These are phyloP conservation scores for Hypoxylon fuscum DNA, from an alignment of 495 filamentous ascomycete species.

Conservation along the genomic window DNA sequence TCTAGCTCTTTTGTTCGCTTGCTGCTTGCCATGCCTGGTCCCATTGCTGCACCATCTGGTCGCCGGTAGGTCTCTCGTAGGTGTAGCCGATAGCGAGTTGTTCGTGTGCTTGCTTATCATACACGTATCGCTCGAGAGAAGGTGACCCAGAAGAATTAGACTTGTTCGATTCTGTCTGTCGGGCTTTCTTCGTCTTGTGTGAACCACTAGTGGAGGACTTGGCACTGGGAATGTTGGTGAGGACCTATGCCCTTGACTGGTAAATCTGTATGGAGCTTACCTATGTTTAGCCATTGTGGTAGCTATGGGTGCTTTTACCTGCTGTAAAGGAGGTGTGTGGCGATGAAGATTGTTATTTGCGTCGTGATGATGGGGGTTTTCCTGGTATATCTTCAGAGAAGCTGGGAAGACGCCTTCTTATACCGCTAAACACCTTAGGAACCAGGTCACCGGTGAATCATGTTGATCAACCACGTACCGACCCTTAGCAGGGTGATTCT, in stretches of 20 bases:
- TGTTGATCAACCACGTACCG: neutral
- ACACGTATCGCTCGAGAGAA: neutral
- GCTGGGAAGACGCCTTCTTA: neutral
- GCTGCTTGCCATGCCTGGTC: slow-evolving; percentile 13
- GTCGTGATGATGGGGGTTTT: neutral
- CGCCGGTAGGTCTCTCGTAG: neutral
- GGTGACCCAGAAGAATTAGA: neutral
- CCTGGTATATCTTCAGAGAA: neutral
- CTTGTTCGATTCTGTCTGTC: neutral
- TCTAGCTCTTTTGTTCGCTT: slow-evolving; percentile 3
- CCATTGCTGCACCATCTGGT: neutral
- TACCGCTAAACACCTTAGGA: neutral
- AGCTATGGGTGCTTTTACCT: neutral
- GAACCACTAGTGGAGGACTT: slow-evolving; percentile 1
- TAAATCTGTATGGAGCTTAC: slow-evolving; percentile 3
- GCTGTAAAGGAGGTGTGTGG: neutral
- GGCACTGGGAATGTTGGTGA: slow-evolving; percentile 3
- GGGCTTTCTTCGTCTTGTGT: slow-evolving; percentile 1
- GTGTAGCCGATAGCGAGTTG: slow-evolving; percentile 9
- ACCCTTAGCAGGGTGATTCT: neutral
- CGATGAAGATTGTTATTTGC: neutral
- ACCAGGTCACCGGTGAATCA: neutral
- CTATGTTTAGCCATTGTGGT: slow-evolving; percentile 12
- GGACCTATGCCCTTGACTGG: neutral
- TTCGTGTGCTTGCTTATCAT: slow-evolving; percentile 10